Evolutionary conservation across 306 rosid genomes (phyloP).

Genomic region (Pyrus bretschneideri): DNA sequence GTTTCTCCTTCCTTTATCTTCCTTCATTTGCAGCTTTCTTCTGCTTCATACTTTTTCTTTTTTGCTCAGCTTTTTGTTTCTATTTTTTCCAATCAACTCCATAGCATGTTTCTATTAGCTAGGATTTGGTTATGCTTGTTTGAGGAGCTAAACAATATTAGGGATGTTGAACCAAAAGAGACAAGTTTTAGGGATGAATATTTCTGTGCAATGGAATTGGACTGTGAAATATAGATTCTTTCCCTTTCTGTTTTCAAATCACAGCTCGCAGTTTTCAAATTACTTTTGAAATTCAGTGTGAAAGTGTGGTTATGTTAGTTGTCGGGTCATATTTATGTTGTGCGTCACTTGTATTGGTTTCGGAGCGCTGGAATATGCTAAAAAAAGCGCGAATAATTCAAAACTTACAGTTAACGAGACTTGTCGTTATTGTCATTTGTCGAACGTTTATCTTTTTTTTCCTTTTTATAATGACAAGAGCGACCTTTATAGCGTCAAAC

Average conservation of each 20-base stretch:
- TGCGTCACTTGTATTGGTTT: too few species aligned
- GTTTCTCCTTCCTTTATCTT: neutral
- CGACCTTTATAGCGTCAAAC: too few species aligned
- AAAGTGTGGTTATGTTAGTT: neutral
- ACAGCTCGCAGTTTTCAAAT: too few species aligned
- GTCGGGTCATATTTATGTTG: too few species aligned
- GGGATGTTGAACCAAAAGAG: neutral
- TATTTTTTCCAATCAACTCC: neutral
- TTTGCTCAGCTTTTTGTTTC: neutral
- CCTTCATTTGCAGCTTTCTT: conserved; percentile 1
- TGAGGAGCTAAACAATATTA: neutral
- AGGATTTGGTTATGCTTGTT: neutral
- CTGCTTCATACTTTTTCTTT: neutral
- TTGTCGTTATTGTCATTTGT: too few species aligned
- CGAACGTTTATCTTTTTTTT: too few species aligned
- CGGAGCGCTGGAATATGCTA: fast-evolving
- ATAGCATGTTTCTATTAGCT: neutral
- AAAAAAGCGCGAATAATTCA: too few species aligned
- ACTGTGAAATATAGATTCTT: neutral
- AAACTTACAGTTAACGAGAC: fast-evolving
- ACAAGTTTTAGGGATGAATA: neutral
- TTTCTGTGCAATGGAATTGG: neutral
- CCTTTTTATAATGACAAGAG: too few species aligned
- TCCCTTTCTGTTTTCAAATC: neutral
- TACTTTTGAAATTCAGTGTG: neutral